A percentile compares a stretch with the other conserved stretches of the same genome.
phyloP scores from a whole-genome alignment of 306 rosid species.

The Castanopsis chinensis region DNA sequence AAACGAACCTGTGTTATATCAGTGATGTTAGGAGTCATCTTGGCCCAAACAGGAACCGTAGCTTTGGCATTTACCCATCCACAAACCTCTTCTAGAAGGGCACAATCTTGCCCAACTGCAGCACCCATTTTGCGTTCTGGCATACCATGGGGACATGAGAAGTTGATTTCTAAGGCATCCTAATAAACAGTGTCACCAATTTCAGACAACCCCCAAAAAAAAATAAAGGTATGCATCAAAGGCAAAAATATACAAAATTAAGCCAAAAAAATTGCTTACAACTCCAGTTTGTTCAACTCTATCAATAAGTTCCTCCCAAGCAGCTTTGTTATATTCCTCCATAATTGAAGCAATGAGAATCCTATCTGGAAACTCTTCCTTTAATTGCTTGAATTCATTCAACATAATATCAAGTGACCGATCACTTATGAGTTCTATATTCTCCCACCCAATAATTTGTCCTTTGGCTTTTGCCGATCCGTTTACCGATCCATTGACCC shows the following conservation, averaged over 20 bases:
- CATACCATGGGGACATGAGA: slow-evolving; percentile 98
- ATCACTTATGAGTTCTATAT: slow-evolving; percentile 90
- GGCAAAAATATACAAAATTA: background rate
- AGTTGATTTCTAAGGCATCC: slow-evolving; percentile 94
- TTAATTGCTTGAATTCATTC: slow-evolving; percentile 82
- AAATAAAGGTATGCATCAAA: background rate
- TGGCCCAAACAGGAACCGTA: slow-evolving; percentile 95
- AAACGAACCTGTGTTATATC: slow-evolving; percentile 78
- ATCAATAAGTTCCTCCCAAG: slow-evolving; percentile 94
- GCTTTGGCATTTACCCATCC: slow-evolving; percentile 98
- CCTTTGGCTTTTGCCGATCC: slow-evolving; percentile 69
- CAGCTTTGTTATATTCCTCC: slow-evolving; percentile 94
- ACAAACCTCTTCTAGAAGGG: slow-evolving; percentile 85
- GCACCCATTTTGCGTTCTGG: slow-evolving; percentile 98
- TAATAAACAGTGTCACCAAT: slow-evolving; percentile 14
- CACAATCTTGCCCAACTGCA: slow-evolving; percentile 94
- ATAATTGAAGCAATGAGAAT: slow-evolving; percentile 94
- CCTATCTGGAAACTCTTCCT: slow-evolving; percentile 85
- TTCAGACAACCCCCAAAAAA: slow-evolving; percentile 17
- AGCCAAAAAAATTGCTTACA: slow-evolving; percentile 46
- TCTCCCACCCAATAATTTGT: slow-evolving; percentile 94
- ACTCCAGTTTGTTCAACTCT: slow-evolving; percentile 96
- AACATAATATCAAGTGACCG: slow-evolving; percentile 88
- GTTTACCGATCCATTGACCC: slow-evolving; percentile 63
- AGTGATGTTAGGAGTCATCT: slow-evolving; percentile 98